These are phyloP conservation scores for Actinomucor elegans DNA, from an alignment of 371 early-diverging fungal species.

Conservation along the genomic window DNA sequence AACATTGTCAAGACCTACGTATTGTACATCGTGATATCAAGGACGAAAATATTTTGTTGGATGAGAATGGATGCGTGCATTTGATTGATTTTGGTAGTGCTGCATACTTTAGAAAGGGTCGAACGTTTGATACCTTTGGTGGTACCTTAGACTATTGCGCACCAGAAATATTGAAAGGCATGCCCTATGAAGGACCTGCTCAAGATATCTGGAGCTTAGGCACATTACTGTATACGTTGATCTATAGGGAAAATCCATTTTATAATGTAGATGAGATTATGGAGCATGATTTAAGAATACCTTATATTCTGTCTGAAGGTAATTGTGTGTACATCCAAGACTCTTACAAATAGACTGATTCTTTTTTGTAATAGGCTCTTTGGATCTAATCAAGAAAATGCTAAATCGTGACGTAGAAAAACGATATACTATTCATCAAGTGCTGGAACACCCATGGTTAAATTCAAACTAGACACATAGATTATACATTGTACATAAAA, in stretches of 20 bases:
- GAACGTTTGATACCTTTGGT: conserved; percentile 62
- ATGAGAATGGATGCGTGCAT: conserved; percentile 46
- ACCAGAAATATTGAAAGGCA: conserved; percentile 64
- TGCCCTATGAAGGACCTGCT: conserved; percentile 62
- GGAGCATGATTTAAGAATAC: conserved; percentile 23
- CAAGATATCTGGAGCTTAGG: conserved; percentile 83
- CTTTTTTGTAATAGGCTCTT: conserved; percentile 31
- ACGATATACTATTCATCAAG: conserved; percentile 54
- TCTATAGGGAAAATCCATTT: conserved; percentile 43
- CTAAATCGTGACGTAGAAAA: conserved; percentile 51
- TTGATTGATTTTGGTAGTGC: conserved; percentile 72
- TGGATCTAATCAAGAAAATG: conserved; percentile 58
- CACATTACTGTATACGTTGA: conserved; percentile 71
- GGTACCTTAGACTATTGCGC: conserved; percentile 70
- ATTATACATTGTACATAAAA: no score
- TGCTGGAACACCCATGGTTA: conserved; percentile 45
- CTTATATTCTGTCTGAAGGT: conserved; percentile 17
- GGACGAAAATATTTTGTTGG: conserved; percentile 71
- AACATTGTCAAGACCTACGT: conserved; percentile 62
- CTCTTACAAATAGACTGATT: conserved; percentile 62
- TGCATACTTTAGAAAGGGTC: conserved; percentile 54
- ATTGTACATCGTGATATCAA: conserved; percentile 77
- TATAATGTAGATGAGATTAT: conserved; percentile 24
- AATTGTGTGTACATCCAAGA: conserved; percentile 33
- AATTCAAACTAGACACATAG: no score